Evolutionary conservation across 163 green algal genomes (phyloP).

Genomic region (Coccomyxa subellipsoidea): DNA sequence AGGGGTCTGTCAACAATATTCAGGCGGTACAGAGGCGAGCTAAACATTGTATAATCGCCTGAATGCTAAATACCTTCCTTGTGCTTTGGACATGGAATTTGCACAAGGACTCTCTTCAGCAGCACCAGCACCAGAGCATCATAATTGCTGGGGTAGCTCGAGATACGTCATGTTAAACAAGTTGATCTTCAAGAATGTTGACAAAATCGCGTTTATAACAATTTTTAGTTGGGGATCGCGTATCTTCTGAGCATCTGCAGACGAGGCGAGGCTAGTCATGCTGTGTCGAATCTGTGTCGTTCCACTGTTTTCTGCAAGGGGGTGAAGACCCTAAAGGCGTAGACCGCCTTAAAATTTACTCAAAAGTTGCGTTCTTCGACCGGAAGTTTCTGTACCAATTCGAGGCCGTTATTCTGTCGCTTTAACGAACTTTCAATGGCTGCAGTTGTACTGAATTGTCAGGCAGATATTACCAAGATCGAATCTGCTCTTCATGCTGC

Average conservation of each 20-base stretch:
- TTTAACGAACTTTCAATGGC: too few species aligned
- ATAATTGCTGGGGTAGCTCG: too few species aligned
- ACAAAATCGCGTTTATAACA: not conserved
- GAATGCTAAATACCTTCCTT: not conserved
- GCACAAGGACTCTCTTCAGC: not conserved
- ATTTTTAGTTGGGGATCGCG: too few species aligned
- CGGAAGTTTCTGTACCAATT: too few species aligned
- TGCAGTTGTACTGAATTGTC: not conserved
- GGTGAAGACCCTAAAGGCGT: too few species aligned
- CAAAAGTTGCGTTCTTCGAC: too few species aligned
- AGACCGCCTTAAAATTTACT: too few species aligned
- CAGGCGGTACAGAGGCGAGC: not conserved
- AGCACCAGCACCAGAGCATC: not conserved
- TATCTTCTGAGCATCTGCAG: too few species aligned
- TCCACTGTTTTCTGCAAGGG: too few species aligned
- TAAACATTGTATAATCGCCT: conserved; percentile 1
- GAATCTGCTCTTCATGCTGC: not conserved
- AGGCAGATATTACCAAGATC: not conserved
- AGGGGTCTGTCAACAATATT: conserved; percentile 23
- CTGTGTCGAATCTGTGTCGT: too few species aligned
- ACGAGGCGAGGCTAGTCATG: too few species aligned
- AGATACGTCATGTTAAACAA: not conserved
- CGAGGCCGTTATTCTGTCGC: too few species aligned
- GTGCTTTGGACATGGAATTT: not conserved
- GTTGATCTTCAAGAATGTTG: not conserved